Percentiles rank a stretch among this genome's conserved stretches.
Evolutionary conservation across 2,329 filamentous ascomycete genomes (phyloP).

Genomic region (Colletotrichum australisinense): DNA sequence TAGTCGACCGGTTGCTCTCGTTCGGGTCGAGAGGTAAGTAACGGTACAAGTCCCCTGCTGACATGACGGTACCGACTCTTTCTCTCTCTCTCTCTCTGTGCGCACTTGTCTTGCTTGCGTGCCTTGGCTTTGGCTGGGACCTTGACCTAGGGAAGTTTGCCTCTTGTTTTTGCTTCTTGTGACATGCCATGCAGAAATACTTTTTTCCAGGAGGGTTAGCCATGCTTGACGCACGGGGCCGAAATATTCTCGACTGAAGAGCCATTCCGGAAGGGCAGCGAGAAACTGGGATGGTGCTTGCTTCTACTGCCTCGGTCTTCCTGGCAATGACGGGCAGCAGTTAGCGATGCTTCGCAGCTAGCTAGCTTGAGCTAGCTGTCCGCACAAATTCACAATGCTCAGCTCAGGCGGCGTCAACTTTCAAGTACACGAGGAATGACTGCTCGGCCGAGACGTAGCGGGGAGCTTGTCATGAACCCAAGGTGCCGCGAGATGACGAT

Average conservation of each 20-base stretch:
- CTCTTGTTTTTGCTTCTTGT: slow-evolving; percentile 16
- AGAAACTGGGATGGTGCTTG: slow-evolving; percentile 22
- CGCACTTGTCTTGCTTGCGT: not conserved
- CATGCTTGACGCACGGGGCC: slow-evolving; percentile 26
- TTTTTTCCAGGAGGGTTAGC: slow-evolving; percentile 15
- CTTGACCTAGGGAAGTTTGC: slow-evolving; percentile 27
- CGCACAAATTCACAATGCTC: slow-evolving; percentile 4
- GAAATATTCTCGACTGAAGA: slow-evolving; percentile 19
- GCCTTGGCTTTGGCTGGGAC: slow-evolving; percentile 28
- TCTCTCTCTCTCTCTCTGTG: not conserved
- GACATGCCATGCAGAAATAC: slow-evolving; percentile 24
- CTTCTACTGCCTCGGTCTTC: slow-evolving; percentile 9
- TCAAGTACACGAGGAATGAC: not conserved
- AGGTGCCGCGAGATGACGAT: slow-evolving; percentile 24
- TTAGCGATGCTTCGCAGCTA: slow-evolving; percentile 25
- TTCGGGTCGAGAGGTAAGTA: slow-evolving; percentile 26
- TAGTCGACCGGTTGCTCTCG: slow-evolving; percentile 31
- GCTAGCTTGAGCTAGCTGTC: not conserved
- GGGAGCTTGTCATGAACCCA: slow-evolving; percentile 7
- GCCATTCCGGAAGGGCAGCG: slow-evolving; percentile 12
- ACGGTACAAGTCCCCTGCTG: slow-evolving; percentile 30
- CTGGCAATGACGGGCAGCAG: slow-evolving; percentile 26
- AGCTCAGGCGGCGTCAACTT: not conserved
- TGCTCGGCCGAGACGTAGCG: slow-evolving; percentile 30
- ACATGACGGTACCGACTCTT: slow-evolving; percentile 17